Conservation (phyloP, 1,284 basidiomycete species). For the Omphalotus olearius region DNA sequence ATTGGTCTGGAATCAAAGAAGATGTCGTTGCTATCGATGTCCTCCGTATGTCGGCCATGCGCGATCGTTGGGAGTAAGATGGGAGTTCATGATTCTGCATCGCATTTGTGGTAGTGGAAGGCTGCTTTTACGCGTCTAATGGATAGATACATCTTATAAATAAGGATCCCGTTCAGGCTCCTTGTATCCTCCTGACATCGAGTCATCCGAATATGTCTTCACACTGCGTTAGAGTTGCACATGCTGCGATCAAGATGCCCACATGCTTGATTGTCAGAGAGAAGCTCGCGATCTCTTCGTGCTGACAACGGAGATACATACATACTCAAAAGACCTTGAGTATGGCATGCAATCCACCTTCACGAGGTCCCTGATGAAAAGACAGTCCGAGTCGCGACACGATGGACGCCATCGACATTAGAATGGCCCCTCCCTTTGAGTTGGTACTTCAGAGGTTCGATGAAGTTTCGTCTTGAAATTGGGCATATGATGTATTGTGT, state of each 20-base stretch:
- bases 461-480: too few relatives aligned
- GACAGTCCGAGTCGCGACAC: too few relatives aligned
- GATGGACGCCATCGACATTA: too few relatives aligned
- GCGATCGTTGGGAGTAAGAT: conserved; percentile 8
- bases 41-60: not conserved
- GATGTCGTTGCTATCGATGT: conserved; percentile 6
- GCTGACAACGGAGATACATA: not conserved
- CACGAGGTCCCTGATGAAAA: too few relatives aligned
- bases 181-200: too few relatives aligned
- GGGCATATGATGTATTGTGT: too few relatives aligned
- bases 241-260: conserved; percentile 9
- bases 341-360: too few relatives aligned
- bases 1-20: conserved; percentile 3
- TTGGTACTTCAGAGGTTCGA: too few relatives aligned
- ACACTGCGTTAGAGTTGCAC: conserved; percentile 1
- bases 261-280: conserved; percentile 8
- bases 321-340: too few relatives aligned
- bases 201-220: too few relatives aligned
- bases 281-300: not conserved
- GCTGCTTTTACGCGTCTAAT: not conserved
- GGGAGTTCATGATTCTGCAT: conserved; percentile 11
- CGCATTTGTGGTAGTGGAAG: not conserved
- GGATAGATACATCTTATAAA: too few relatives aligned
- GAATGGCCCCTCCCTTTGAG: too few relatives aligned
- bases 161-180: not conserved